Conservation (phyloP, 169 alveolate species). For the Eimeria brunetti region DNA sequence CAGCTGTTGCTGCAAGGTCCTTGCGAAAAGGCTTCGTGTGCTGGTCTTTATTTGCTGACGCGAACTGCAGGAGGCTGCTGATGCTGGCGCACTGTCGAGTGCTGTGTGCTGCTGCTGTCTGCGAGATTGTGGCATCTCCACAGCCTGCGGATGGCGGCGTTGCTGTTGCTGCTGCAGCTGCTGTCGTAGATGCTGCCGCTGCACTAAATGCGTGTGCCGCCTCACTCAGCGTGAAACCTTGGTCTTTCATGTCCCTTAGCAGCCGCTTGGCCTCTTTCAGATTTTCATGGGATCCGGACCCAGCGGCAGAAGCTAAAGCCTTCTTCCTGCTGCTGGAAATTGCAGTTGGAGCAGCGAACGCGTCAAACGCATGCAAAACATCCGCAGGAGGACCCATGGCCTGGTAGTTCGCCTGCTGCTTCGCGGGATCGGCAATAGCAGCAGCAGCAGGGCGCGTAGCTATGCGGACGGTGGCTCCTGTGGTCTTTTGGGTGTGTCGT, state of each 20-base stretch:
- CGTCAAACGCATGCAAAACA: conserved; percentile 11
- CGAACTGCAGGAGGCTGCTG: conserved; percentile 40
- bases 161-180: not conserved
- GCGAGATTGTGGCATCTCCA: not conserved
- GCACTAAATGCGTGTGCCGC: not conserved
- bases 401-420: not conserved
- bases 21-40: not conserved
- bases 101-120: not conserved
- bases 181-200: not conserved
- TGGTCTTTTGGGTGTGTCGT: not conserved
- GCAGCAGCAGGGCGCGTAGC: conserved; percentile 6
- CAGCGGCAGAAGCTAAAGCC: not conserved
- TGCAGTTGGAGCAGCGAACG: conserved; percentile 23
- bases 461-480: conserved; percentile 26
- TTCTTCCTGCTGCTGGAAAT: not conserved
- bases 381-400: not conserved
- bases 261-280: conserved; percentile 14
- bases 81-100: not conserved
- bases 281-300: not conserved
- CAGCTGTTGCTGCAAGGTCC: not conserved
- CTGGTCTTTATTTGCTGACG: not conserved
- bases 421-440: not conserved
- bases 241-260: conserved; percentile 19
- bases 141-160: not conserved
- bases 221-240: not conserved